Evolutionary conservation across 169 alveolate species (phyloP).

Genomic region (Plasmodium cynomolgi): DNA sequence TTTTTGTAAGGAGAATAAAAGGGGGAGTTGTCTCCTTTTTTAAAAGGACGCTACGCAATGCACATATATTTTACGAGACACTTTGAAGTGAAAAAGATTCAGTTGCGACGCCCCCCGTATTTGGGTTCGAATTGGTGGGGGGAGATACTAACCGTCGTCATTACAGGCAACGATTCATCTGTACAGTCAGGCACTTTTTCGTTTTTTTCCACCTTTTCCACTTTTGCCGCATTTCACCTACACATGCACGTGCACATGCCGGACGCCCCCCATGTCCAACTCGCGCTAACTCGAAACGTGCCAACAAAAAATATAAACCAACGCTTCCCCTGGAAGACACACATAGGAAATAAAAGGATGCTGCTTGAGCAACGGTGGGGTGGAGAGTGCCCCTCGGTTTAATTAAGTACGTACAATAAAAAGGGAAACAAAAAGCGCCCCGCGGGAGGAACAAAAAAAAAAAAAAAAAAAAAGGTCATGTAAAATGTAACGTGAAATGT

Average conservation of each 20-base stretch:
- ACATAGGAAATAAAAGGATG: neutral
- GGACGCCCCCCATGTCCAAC: neutral
- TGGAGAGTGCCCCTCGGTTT: neutral
- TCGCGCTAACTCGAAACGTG: neutral
- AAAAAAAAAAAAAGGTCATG: neutral
- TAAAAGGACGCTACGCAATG: neutral
- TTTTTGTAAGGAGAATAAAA: neutral
- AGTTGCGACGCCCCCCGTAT: neutral
- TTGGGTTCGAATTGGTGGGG: neutral
- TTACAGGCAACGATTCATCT: no score
- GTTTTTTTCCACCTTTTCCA: no score
- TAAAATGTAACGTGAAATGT: neutral
- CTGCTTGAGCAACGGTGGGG: neutral
- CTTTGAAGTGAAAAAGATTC: neutral
- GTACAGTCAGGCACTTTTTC: no score
- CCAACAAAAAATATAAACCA: neutral
- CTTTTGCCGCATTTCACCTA: neutral
- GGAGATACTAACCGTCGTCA: neutral
- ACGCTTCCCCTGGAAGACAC: neutral
- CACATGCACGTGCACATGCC: no score
- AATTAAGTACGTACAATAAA: neutral
- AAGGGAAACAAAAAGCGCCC: neutral
- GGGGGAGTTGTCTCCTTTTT: neutral
- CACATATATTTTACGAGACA: neutral
- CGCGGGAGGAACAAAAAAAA: neutral